Conservation (phyloP, 164 flowering plant genomes). For the Chimonanthus salicifolius region DNA sequence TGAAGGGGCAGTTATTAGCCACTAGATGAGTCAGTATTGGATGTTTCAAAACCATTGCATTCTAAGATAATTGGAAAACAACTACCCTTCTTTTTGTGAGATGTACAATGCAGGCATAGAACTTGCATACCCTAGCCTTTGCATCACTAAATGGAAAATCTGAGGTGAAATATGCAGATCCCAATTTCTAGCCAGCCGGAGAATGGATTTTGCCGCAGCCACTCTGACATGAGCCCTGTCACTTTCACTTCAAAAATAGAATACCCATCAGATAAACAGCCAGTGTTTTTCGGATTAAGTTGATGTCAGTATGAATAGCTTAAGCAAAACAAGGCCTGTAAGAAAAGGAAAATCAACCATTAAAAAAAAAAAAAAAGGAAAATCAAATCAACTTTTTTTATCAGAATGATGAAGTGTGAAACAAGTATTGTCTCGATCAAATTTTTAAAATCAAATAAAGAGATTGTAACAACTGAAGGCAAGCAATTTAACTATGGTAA, state of each 20-base stretch:
- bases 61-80: not conserved
- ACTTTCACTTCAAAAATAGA: conserved; percentile 41
- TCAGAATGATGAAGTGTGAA: no score
- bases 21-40: not conserved
- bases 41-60: not conserved
- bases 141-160: conserved; percentile 45
- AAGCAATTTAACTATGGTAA: no score
- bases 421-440: no score
- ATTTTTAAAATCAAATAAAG: no score
- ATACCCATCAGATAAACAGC: not conserved
- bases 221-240: conserved; percentile 51
- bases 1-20: not conserved
- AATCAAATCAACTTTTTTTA: no score
- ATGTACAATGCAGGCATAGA: not conserved
- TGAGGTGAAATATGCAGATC: conserved; percentile 69
- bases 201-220: conserved; percentile 89
- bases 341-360: not conserved
- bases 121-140: conserved; percentile 59
- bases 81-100: not conserved
- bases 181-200: conserved; percentile 79
- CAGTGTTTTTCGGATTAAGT: not conserved
- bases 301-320: not conserved
- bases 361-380: no score
- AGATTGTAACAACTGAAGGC: no score
- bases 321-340: not conserved